Percentiles rank a stretch among this genome's conserved stretches.
phyloP scores from a whole-genome alignment of 2,329 filamentous ascomycete genomes.

The Colletotrichum liaoningense region DNA sequence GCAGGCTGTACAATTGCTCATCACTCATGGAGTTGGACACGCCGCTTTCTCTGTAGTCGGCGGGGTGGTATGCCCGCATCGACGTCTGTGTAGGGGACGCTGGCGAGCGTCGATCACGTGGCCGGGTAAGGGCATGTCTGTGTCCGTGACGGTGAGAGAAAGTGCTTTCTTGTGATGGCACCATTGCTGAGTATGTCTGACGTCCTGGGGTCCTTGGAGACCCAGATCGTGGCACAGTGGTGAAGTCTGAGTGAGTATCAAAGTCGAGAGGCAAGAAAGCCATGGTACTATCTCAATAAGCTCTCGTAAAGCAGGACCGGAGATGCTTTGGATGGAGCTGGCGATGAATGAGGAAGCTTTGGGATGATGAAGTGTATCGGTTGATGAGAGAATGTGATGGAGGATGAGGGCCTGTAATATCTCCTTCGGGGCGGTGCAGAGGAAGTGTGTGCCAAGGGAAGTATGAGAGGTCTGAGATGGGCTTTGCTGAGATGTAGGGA shows the following conservation, averaged over 20 bases:
- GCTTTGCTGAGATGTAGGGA: background rate
- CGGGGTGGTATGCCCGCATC: background rate
- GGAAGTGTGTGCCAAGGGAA: background rate
- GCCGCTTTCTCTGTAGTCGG: background rate
- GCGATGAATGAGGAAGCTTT: background rate
- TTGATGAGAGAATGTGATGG: background rate
- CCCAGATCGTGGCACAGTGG: background rate
- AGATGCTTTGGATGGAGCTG: background rate
- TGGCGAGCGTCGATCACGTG: background rate
- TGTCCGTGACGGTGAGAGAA: conserved; percentile 2
- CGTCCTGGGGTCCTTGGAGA: background rate
- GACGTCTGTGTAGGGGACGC: background rate
- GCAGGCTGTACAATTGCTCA: background rate
- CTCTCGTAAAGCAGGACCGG: background rate
- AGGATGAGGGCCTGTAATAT: background rate
- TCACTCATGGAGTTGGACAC: background rate
- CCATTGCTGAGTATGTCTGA: background rate
- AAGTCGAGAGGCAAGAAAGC: conserved; percentile 3
- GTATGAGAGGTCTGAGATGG: background rate
- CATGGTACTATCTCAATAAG: background rate
- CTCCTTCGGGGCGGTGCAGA: background rate
- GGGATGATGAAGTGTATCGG: background rate
- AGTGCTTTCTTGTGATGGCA: conserved; percentile 1
- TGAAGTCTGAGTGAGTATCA: background rate
- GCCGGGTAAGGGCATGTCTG: background rate